Evolutionary conservation across 1,139 yeast genomes (phyloP).

Genomic region (Yamadazyma aaseri): DNA sequence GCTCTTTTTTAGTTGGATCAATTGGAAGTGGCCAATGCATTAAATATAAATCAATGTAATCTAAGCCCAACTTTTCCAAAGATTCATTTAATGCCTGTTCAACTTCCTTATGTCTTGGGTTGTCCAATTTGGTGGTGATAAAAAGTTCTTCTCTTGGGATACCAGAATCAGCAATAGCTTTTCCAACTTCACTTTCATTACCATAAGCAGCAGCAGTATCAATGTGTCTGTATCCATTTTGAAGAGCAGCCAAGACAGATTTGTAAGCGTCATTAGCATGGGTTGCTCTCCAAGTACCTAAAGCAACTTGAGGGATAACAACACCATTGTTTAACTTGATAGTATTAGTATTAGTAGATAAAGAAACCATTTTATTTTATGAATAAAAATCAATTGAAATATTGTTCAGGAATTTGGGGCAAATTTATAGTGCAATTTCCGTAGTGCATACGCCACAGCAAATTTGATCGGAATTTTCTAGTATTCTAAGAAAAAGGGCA

Average conservation of each 20-base stretch:
- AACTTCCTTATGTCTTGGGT: constrained; percentile 59
- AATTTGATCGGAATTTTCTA: too few species aligned
- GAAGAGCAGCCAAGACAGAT: constrained; percentile 62
- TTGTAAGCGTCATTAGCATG: constrained; percentile 54
- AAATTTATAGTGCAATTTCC: too few species aligned
- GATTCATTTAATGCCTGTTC: constrained; percentile 59
- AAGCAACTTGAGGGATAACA: constrained; percentile 66
- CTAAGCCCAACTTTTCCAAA: constrained; percentile 66
- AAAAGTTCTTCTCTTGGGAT: constrained; percentile 72
- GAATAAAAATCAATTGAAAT: too few species aligned
- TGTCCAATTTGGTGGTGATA: constrained; percentile 81
- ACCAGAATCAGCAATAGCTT: constrained; percentile 62
- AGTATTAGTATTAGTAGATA: constrained; percentile 20
- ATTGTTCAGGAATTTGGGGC: too few species aligned
- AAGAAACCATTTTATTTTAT: too few species aligned
- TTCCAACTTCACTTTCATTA: constrained; percentile 70
- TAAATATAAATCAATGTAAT: constrained; percentile 80
- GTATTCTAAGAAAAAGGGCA: too few species aligned
- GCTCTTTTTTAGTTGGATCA: constrained; percentile 20
- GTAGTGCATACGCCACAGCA: too few species aligned
- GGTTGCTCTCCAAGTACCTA: constrained; percentile 76
- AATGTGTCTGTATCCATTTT: constrained; percentile 75
- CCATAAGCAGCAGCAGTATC: constrained; percentile 74
- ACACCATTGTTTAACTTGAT: constrained; percentile 63
- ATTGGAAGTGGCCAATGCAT: constrained; percentile 85